These are phyloP conservation scores for Trichoderma orchidacearum DNA, from an alignment of 495 filamentous ascomycete species.

Conservation along the genomic window DNA sequence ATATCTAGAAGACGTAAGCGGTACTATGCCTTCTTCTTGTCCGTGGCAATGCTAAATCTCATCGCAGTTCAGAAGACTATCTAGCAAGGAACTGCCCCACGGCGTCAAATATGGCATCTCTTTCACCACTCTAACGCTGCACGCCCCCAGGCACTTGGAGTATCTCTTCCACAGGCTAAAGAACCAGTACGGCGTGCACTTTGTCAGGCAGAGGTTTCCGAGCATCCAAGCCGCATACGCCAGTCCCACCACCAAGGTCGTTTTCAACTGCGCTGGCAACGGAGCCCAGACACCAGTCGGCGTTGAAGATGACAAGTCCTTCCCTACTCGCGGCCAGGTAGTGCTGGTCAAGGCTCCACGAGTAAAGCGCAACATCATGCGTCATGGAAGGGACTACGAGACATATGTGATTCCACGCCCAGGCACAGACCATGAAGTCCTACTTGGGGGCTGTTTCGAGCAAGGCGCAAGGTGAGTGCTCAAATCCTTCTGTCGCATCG, in stretches of 20 bases:
- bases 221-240: constrained; percentile 12
- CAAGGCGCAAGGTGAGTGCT: constrained; percentile 9
- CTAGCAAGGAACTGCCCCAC: constrained; percentile 10
- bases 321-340: constrained; percentile 25
- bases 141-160: constrained; percentile 15
- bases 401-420: constrained; percentile 22
- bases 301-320: constrained; percentile 15
- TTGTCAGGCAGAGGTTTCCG: constrained; percentile 10
- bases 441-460: constrained; percentile 19
- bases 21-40: background rate
- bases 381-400: constrained; percentile 19
- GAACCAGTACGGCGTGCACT: constrained; percentile 10
- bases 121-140: constrained; percentile 18
- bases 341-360: constrained; percentile 21
- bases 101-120: constrained; percentile 14
- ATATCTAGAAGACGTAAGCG: constrained; percentile 19
- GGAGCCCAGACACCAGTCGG: constrained; percentile 11
- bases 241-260: constrained; percentile 11
- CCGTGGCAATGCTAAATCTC: background rate
- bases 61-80: constrained; percentile 2
- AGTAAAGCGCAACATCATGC: constrained; percentile 16
- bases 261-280: constrained; percentile 20
- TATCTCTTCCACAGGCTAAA: constrained; percentile 7
- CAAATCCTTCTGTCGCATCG: background rate
- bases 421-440: constrained; percentile 15